Conservation (phyloP, 164 flowering plant species). For the Vitis amurensis region DNA sequence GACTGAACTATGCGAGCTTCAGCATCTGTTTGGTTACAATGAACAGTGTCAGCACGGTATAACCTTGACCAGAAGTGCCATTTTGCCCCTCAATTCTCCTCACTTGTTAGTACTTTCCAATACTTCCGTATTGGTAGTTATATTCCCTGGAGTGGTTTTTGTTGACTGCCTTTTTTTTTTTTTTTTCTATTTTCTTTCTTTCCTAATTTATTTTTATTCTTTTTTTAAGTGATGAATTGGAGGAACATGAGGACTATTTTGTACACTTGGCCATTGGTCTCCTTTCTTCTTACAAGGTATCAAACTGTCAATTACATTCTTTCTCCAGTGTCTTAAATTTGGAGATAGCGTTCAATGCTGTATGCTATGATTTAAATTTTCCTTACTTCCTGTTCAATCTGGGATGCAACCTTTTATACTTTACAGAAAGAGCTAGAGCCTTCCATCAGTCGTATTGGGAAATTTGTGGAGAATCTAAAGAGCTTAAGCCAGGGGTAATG, state of each 20-base stretch:
- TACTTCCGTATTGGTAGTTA: too few relatives aligned
- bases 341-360: neutral
- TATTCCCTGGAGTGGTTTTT: too few relatives aligned
- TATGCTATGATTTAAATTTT: neutral
- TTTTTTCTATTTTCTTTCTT: neutral
- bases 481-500: conserved; percentile 64
- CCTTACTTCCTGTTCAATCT: neutral
- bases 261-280: conserved; percentile 51
- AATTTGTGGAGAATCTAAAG: conserved; percentile 71
- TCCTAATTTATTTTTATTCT: conserved; percentile 16
- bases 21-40: too few relatives aligned
- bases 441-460: conserved; percentile 53
- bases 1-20: too few relatives aligned
- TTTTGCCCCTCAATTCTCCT: too few relatives aligned
- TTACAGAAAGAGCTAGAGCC: conserved; percentile 73
- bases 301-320: neutral
- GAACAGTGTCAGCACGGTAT: too few relatives aligned
- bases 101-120: too few relatives aligned
- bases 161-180: too few relatives aligned
- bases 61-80: too few relatives aligned
- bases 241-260: conserved; percentile 68
- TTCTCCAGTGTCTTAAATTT: neutral
- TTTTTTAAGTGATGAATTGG: conserved; percentile 73
- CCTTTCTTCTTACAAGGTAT: conserved; percentile 58
- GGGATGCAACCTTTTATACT: conserved; percentile 1